Percentiles rank a stretch among this genome's conserved stretches.
Conservation (phyloP, 1,139 yeast genomes). For the Pichia cactophila region DNA sequence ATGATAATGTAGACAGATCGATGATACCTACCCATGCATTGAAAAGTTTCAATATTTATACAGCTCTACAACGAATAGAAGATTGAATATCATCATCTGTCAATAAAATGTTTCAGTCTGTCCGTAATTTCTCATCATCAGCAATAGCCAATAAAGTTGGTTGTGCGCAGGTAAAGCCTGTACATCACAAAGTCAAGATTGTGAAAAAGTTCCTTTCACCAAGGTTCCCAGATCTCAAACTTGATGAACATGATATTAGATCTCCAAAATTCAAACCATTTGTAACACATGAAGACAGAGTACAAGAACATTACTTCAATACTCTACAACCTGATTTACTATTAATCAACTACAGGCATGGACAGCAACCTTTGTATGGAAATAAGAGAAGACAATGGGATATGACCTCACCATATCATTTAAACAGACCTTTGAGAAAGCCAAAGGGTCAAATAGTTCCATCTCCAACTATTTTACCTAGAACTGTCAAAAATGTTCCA, state of each 20-base stretch:
- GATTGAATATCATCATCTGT: neutral
- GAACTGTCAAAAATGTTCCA: slow-evolving; percentile 65
- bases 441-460: slow-evolving; percentile 62
- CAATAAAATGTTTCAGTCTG: slow-evolving; percentile 1
- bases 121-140: slow-evolving; percentile 42
- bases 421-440: slow-evolving; percentile 66
- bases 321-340: slow-evolving; percentile 71
- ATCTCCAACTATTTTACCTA: slow-evolving; percentile 64
- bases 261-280: slow-evolving; percentile 73
- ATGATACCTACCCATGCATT: neutral
- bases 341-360: slow-evolving; percentile 70
- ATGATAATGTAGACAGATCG: neutral
- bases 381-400: slow-evolving; percentile 80
- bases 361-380: slow-evolving; percentile 46
- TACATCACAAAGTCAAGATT: slow-evolving; percentile 79
- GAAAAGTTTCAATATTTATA: neutral
- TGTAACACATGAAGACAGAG: slow-evolving; percentile 69
- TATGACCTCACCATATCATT: slow-evolving; percentile 79
- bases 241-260: slow-evolving; percentile 62
- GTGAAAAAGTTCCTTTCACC: slow-evolving; percentile 66
- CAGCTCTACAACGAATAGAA: neutral
- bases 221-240: slow-evolving; percentile 56
- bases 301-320: slow-evolving; percentile 68
- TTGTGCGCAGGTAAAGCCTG: slow-evolving; percentile 77
- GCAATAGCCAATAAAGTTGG: slow-evolving; percentile 48